phyloP scores from a whole-genome alignment of 768 basidiomycete species.

The Lyophyllum shimeji region DNA sequence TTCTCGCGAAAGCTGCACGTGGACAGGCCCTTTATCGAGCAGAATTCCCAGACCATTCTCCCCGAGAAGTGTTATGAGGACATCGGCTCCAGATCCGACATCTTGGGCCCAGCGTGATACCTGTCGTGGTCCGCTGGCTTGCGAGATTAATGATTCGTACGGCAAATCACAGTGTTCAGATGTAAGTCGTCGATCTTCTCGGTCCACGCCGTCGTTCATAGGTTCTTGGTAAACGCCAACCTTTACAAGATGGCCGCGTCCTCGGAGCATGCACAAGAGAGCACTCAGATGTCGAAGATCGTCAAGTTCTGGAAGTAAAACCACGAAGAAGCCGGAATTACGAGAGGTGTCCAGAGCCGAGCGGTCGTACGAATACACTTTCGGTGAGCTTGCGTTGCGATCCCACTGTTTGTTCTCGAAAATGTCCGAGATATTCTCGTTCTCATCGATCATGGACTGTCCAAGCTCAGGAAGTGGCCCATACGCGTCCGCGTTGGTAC shows the following conservation, averaged over 20 bases:
- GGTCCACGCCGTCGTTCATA: not conserved
- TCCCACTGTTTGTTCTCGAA: not conserved
- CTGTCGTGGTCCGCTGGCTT: not conserved
- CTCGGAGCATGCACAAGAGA: conserved; percentile 34
- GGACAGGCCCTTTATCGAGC: conserved; percentile 21
- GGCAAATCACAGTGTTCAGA: conserved; percentile 18
- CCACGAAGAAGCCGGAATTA: conserved; percentile 25
- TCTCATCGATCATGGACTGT: conserved; percentile 1
- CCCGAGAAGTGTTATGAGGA: conserved; percentile 34
- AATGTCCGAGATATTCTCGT: not conserved
- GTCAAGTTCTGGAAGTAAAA: conserved; percentile 32
- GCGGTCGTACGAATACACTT: not conserved
- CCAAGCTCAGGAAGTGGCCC: conserved; percentile 1
- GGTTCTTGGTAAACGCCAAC: conserved; percentile 28
- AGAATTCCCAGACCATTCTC: conserved; percentile 22
- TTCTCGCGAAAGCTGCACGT: conserved; percentile 44
- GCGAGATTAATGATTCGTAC: conserved; percentile 12
- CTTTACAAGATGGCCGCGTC: conserved; percentile 26
- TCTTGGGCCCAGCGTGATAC: conserved; percentile 31
- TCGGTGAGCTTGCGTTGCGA: not conserved
- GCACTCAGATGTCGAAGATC: conserved; percentile 33
- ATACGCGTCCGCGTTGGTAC: not conserved
- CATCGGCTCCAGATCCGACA: conserved; percentile 25
- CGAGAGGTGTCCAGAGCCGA: not conserved
- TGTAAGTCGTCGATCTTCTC: conserved; percentile 6